These are phyloP conservation scores for Vitis rotundifolia DNA, from an alignment of 164 flowering plant species.

Conservation along the genomic window DNA sequence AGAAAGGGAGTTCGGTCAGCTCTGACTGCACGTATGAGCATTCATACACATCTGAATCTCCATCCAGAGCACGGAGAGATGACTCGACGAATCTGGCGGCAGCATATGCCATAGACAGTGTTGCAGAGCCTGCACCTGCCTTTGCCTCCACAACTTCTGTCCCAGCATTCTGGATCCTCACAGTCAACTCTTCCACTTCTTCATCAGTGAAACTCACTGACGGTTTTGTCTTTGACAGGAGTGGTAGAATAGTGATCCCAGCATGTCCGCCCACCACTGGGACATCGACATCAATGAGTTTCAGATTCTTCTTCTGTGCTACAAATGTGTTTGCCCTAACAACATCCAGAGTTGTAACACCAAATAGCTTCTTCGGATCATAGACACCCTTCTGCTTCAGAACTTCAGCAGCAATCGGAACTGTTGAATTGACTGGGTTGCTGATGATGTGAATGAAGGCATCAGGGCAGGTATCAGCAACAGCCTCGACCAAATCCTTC, in stretches of 20 bases:
- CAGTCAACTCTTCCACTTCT: constrained; percentile 56
- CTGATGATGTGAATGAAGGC: constrained; percentile 73
- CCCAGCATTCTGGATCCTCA: constrained; percentile 72
- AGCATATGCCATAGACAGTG: constrained; percentile 78
- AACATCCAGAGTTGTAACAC: constrained; percentile 72
- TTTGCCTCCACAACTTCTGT: constrained; percentile 81
- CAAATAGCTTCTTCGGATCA: constrained; percentile 70
- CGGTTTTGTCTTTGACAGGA: constrained; percentile 66
- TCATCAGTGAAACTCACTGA: constrained; percentile 57
- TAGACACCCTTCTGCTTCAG: constrained; percentile 69
- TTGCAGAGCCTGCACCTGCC: constrained; percentile 78
- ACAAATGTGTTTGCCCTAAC: constrained; percentile 80
- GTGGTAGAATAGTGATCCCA: constrained; percentile 56
- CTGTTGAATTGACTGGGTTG: constrained; percentile 70
- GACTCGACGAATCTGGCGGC: constrained; percentile 82
- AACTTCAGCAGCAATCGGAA: constrained; percentile 68
- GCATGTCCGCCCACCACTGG: constrained; percentile 79
- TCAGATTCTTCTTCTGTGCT: constrained; percentile 62
- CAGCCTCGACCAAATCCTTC: constrained; percentile 54
- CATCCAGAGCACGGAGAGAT: constrained; percentile 72
- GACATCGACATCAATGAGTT: constrained; percentile 68
- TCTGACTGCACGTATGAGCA: constrained; percentile 60
- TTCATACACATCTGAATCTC: constrained; percentile 71
- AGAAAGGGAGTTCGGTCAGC: constrained; percentile 70
- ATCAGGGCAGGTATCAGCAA: constrained; percentile 67